Evolutionary conservation across 805 yeast genomes (phyloP), one percentile per base, ranked within the genome.

Genomic region (Barnettozyma californica): DNA sequence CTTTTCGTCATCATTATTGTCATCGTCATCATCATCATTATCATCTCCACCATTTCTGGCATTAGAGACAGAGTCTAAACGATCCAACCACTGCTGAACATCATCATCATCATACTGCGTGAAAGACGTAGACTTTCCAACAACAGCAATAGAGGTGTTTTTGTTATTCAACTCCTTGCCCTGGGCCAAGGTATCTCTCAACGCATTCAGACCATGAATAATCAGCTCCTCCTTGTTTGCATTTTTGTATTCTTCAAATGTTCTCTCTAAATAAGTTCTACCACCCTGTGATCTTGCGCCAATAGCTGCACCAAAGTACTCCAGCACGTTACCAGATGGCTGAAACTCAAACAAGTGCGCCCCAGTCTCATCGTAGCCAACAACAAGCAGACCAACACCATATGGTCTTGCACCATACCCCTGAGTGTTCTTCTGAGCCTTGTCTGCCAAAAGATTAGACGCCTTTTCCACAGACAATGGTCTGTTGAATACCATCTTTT

Each of bases 251-350:
- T 74, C 72, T 34, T 87, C 89, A 63, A 83, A 75, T 57, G 84
- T 84, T 64, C 96, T 83, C 69, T 94, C 99, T 64, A 94, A 72
- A 59, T 89, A 94, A 2, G 99, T 94, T 71, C 95, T 82, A 14
- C 97, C 97, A 44, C 98, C 98, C 70, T 94, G 99, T 2, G 98
- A 92, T 64, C 99, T 80, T 9, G 99, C 98, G 42, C 99, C 99
- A 62, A 94, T 89, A 34, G 99, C 96, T 11, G 97, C 83, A 33
- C 96, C 98, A 58, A 78, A 80, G 64, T 91, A 87, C 68, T 94
- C 98, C 60, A 90, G 74, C 20, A 86, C 94, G 23, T 92, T 83
- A 2, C 99, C 99, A 9, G 95, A 84, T 16, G 99, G 99, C 65
- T 87, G 92, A 69, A 94, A 94, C 72, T 94, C 99, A 67, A 81